Conservation (phyloP, 2,329 filamentous ascomycete species). For the Cordyceps javanica region DNA sequence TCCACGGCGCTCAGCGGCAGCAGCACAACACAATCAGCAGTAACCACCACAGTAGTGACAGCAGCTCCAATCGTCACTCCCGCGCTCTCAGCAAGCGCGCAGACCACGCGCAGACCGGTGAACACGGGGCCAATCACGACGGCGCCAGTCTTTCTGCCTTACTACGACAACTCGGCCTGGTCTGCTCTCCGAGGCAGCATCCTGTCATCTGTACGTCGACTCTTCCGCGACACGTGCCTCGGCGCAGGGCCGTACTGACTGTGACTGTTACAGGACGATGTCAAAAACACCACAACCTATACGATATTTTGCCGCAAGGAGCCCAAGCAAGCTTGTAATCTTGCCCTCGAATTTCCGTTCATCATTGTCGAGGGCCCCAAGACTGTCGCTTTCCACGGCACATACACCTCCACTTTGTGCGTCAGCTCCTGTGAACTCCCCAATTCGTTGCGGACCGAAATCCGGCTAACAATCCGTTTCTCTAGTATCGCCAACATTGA, state of each 20-base stretch:
- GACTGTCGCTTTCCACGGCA: constrained; percentile 39
- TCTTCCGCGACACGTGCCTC: background rate
- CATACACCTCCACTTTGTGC: constrained; percentile 37
- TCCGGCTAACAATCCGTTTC: constrained; percentile 5
- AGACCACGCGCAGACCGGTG: constrained; percentile 6
- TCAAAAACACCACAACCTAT: constrained; percentile 35
- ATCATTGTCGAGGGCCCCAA: constrained; percentile 39
- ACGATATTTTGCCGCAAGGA: constrained; percentile 43
- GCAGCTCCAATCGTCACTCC: constrained; percentile 14
- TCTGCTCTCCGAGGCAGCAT: constrained; percentile 39
- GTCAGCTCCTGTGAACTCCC: constrained; percentile 15
- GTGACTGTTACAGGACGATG: constrained; percentile 25
- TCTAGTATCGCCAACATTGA: constrained; percentile 37
- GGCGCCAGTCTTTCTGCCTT: constrained; percentile 40
- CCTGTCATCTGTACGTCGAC: constrained; percentile 33
- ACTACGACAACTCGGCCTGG: constrained; percentile 38
- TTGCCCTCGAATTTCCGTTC: constrained; percentile 42
- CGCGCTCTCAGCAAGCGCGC: constrained; percentile 8
- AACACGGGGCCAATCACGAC: constrained; percentile 28
- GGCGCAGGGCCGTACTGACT: background rate
- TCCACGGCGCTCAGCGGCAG: background rate
- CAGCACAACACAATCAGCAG: background rate
- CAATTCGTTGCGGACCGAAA: background rate
- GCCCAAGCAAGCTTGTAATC: constrained; percentile 34
- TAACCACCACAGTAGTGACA: constrained; percentile 13